These are phyloP conservation scores for Torrubiellomyces zombiae DNA, from an alignment of 2,329 filamentous ascomycete species.

Conservation along the genomic window DNA sequence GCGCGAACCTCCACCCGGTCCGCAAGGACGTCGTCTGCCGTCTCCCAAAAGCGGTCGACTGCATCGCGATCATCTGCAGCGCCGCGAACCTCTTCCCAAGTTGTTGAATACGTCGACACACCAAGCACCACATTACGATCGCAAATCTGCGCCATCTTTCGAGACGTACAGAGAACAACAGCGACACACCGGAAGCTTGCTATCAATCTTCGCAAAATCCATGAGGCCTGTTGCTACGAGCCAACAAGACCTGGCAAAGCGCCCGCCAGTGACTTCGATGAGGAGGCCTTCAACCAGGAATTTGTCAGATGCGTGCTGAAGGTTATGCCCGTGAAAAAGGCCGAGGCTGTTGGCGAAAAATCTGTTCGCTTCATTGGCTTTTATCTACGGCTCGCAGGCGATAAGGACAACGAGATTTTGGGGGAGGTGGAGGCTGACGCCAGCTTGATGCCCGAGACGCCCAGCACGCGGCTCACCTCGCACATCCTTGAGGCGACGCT, in stretches of 20 bases:
- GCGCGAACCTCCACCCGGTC: constrained; percentile 29
- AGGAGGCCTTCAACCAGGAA: constrained; percentile 76
- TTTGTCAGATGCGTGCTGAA: constrained; percentile 68
- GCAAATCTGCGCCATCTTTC: constrained; percentile 57
- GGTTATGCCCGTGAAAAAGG: constrained; percentile 78
- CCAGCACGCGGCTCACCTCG: constrained; percentile 62
- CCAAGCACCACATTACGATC: constrained; percentile 53
- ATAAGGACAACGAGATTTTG: constrained; percentile 54
- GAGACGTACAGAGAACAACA: constrained; percentile 74
- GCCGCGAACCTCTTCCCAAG: constrained; percentile 33
- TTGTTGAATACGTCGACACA: constrained; percentile 62
- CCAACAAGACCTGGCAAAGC: constrained; percentile 34
- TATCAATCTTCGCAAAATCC: constrained; percentile 75
- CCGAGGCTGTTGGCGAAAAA: constrained; percentile 74
- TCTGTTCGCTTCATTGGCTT: constrained; percentile 74
- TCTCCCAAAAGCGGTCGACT: constrained; percentile 22
- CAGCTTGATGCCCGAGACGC: constrained; percentile 62
- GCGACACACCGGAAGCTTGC: constrained; percentile 81
- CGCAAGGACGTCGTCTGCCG: constrained; percentile 25
- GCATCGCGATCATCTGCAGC: constrained; percentile 26
- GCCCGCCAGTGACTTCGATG: constrained; percentile 52
- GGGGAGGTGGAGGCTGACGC: constrained; percentile 50
- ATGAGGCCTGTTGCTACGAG: constrained; percentile 66
- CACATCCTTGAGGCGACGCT: constrained; percentile 58
- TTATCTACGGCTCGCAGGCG: constrained; percentile 59